Evolutionary conservation across 495 filamentous ascomycete species (phyloP).

Genomic region (Eremomyces bilateralis): DNA sequence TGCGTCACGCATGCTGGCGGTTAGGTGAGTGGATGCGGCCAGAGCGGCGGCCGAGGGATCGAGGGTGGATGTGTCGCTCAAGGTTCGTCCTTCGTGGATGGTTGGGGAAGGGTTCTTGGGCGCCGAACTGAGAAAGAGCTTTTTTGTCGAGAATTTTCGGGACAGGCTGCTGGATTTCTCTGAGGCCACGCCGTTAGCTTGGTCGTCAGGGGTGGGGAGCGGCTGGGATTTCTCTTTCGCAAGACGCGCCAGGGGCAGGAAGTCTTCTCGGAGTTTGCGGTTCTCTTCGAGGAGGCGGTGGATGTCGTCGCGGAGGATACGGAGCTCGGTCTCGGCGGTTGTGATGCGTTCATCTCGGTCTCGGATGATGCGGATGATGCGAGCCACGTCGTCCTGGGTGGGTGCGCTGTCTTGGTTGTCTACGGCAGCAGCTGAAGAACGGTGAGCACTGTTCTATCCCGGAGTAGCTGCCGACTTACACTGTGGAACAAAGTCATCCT

Average conservation of each 20-base stretch:
- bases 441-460: neutral
- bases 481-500: conserved; percentile 81
- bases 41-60: conserved; percentile 46
- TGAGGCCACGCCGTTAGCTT: conserved; percentile 18
- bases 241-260: conserved; percentile 72
- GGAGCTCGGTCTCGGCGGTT: conserved; percentile 57
- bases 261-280: conserved; percentile 62
- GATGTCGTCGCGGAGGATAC: conserved; percentile 32
- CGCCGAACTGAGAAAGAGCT: conserved; percentile 59
- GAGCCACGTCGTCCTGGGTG: conserved; percentile 75
- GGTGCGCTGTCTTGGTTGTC: conserved; percentile 65
- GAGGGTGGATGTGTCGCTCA: conserved; percentile 28
- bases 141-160: conserved; percentile 77
- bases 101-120: conserved; percentile 72
- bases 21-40: conserved; percentile 55
- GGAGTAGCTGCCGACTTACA: conserved; percentile 55
- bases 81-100: conserved; percentile 27
- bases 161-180: conserved; percentile 38
- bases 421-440: conserved; percentile 56
- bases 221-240: conserved; percentile 81
- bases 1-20: conserved; percentile 46
- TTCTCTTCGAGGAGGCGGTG: conserved; percentile 48
- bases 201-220: conserved; percentile 34
- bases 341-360: conserved; percentile 72
- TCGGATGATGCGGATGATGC: conserved; percentile 66